Evolutionary conservation across 805 yeast species (phyloP), one percentile per base, ranked within the genome.

Genomic region (Wickerhamiella spandovensis): DNA sequence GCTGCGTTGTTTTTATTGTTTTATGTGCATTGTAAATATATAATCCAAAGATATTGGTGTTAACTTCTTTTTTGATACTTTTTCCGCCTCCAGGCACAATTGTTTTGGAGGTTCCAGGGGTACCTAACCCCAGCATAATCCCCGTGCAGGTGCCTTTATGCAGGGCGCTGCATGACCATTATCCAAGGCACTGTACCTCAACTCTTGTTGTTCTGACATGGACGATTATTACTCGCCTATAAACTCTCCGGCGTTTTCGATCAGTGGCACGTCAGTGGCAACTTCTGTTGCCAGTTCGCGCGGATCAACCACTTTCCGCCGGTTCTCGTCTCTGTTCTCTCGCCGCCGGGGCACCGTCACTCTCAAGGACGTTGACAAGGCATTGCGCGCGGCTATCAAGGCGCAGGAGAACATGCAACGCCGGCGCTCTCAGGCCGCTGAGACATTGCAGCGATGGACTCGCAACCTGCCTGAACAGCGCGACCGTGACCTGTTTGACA

Each of bases 401-500:
- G 46, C 56, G 20, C 55, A 58, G 22, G 60, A 61, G 43, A 22
- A 25, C 24, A 56, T 59, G 23, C 23, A 46, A 2, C 35, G 39
- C 6, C 51, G 50, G 30, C 52, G 53, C 24, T 21, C 25, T 20
- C 25, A 12, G 1, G 54, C 56, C 18, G 41, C 44, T 10, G 55
- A 51, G 10, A 46, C 54, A 25, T 10, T 60, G 43, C 37, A 22
- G 4, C 43, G 48, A 1, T 61, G 64, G 64, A 44, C 58, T 1
- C 35, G 32, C 13, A 41, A 46, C 2, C 25, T 50, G 17, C 45
- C 47, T 7, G 59, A 58, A 37, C 51, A 41, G 9, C 25, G 37
- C 8, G 28, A 53, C 42, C 39, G 53, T 35, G 47, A 44, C 18
- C 22, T 54, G 44, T 17, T 52, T 9, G 46, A 15, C 25, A 21